These are phyloP conservation scores for Aspergillus aculeatinus DNA, from an alignment of 2,329 filamentous ascomycete genomes.

Conservation along the genomic window DNA sequence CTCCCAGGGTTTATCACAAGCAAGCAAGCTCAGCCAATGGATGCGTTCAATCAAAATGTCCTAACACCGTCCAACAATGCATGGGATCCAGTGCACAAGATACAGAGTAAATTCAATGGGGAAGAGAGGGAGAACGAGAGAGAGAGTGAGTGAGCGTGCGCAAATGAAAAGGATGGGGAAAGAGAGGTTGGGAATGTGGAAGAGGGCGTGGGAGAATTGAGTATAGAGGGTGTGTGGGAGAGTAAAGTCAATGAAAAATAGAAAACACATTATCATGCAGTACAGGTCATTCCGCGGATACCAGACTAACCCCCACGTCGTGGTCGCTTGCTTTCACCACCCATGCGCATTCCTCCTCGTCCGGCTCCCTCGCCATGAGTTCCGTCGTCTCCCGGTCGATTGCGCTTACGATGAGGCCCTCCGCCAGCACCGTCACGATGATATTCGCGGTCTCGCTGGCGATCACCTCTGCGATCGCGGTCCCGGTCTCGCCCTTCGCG, in stretches of 20 bases:
- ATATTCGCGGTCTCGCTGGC: conserved; percentile 34
- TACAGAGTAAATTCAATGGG: conserved; percentile 14
- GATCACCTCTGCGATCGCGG: conserved; percentile 37
- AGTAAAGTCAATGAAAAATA: conserved; percentile 11
- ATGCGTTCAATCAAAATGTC: conserved; percentile 13
- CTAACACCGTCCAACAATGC: conserved; percentile 24
- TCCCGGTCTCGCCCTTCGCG: conserved; percentile 39
- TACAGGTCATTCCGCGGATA: neutral
- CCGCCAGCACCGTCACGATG: conserved; percentile 29
- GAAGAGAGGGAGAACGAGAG: conserved; percentile 9
- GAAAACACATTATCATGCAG: conserved; percentile 9
- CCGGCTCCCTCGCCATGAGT: conserved; percentile 28
- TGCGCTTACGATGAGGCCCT: conserved; percentile 37
- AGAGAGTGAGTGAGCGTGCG: neutral
- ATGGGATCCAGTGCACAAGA: conserved; percentile 15
- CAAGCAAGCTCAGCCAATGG: neutral
- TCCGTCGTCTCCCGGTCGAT: conserved; percentile 36
- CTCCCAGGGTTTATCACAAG: neutral
- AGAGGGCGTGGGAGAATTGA: neutral
- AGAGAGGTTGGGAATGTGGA: neutral
- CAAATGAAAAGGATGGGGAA: conserved; percentile 8
- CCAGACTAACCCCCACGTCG: conserved; percentile 32
- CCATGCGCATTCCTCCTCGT: conserved; percentile 40
- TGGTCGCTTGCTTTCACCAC: conserved; percentile 43
- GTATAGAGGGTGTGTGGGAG: conserved; percentile 2